Evolutionary conservation across 352 stramenopile genomes (phyloP), one percentile per base, ranked within the genome.

Genomic region (Globisporangium cederbergense): DNA sequence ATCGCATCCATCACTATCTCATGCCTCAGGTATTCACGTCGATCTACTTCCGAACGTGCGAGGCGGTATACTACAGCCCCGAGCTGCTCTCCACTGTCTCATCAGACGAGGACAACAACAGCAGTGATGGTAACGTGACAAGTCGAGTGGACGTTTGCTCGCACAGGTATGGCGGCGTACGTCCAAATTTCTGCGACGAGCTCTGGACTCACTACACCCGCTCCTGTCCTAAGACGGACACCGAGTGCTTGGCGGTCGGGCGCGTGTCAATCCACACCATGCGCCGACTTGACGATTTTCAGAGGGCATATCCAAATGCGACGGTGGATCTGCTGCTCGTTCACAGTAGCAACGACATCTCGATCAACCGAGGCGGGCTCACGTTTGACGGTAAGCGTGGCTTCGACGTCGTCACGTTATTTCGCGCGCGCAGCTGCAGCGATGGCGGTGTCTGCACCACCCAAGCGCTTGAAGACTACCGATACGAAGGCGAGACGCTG

Each of bases 1-100:
- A 66, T 25, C 56, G 46, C 3, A 51, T 64, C 36, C 49, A 68
- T 55, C 55, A 68, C 61, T 62, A 67, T 43, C 42, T 67, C 30
- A 16, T 60, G 5, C 53, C 53, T 6, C 22, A 58, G 14, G 7
- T 67, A 14, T 67, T 67, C 32, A 13, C 18, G 20, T 58, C n/a
- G 0, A 42, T 53, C n/a, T n/a, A 49, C 28, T 57, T 52, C 43
- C 53, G 61, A 14, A 45, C 61, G 1, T 61, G 53, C 18, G 52
- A 49, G 1, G 61, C 53, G 0, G 8, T 61, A 14, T 62, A 58
- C 61, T 62, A 60, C 47, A 64, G 46, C 9, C 45, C 46, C 10
- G 16, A 51, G 13, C 13, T 63, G 34, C 32, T 60, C 2, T 13
- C 34, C 54, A 0, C 38, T 22, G 14, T 20, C 13, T 14, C 18